Evolutionary conservation across 805 yeast species (phyloP).

Genomic region (Nakazawaea populi): DNA sequence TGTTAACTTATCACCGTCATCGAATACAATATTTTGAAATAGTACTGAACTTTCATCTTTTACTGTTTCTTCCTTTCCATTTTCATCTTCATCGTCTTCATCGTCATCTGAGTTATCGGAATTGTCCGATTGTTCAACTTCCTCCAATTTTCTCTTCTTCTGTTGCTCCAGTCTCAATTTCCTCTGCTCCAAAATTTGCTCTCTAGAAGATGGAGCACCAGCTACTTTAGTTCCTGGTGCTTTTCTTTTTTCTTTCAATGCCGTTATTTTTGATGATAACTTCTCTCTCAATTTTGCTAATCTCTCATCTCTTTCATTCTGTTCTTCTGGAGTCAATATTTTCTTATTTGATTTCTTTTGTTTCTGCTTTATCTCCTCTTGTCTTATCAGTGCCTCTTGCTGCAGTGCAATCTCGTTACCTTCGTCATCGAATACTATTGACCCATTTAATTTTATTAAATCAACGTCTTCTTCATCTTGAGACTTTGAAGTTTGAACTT

Average conservation of each 20-base stretch:
- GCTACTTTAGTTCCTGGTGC: slow-evolving; percentile 81
- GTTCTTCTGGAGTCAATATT: slow-evolving; percentile 39
- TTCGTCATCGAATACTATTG: slow-evolving; percentile 65
- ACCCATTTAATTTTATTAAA: slow-evolving; percentile 13
- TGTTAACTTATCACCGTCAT: slow-evolving; percentile 75
- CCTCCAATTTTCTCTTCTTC: slow-evolving; percentile 22
- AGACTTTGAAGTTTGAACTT: slow-evolving; percentile 27
- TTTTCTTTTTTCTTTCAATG: slow-evolving; percentile 72
- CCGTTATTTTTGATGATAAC: slow-evolving; percentile 65
- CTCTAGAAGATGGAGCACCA: slow-evolving; percentile 85
- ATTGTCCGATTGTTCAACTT: slow-evolving; percentile 24
- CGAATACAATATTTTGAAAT: slow-evolving; percentile 77
- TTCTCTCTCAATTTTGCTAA: slow-evolving; percentile 70
- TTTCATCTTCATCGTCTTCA: slow-evolving; percentile 30
- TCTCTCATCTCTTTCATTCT: slow-evolving; percentile 43
- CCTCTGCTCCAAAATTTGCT: slow-evolving; percentile 65
- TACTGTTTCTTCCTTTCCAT: slow-evolving; percentile 25
- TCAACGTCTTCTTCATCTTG: slow-evolving; percentile 14
- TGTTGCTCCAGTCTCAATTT: slow-evolving; percentile 39
- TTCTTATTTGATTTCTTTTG: slow-evolving; percentile 14
- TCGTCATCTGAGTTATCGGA: slow-evolving; percentile 34
- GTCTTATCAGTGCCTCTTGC: slow-evolving; percentile 11
- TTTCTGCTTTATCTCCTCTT: slow-evolving; percentile 7
- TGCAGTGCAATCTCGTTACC: slow-evolving; percentile 41
- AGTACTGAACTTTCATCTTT: slow-evolving; percentile 41